A percentile compares a stretch with the other conserved stretches of the same genome.
Evolutionary conservation across 202 grass and related monocot genomes (phyloP).

Genomic region (Eragrostis tef): DNA sequence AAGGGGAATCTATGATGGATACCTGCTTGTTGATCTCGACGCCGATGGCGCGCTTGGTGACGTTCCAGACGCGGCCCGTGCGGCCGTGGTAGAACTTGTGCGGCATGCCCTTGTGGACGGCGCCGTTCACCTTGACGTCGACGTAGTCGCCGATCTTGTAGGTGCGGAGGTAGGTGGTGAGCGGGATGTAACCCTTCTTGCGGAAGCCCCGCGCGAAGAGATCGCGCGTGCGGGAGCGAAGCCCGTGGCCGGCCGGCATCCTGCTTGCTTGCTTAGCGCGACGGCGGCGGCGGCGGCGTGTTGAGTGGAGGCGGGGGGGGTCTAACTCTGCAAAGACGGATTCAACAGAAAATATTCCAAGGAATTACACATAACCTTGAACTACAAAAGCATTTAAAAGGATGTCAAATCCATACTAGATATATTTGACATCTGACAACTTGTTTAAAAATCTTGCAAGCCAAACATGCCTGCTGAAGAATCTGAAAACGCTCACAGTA

Average conservation of each 20-base stretch:
- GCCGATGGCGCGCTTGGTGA: constrained; percentile 93
- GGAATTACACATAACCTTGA: neutral
- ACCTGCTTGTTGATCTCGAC: constrained; percentile 98
- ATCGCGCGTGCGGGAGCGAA: constrained; percentile 78
- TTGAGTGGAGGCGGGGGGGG: neutral
- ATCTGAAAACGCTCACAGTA: neutral
- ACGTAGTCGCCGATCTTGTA: constrained; percentile 82
- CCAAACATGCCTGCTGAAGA: neutral
- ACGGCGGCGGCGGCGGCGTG: constrained; percentile 21
- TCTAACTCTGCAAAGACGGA: neutral
- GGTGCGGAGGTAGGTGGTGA: constrained; percentile 90
- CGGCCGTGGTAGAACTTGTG: constrained; percentile 97
- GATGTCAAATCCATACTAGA: no score
- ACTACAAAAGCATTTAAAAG: neutral
- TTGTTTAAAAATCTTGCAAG: neutral
- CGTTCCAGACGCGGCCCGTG: constrained; percentile 83
- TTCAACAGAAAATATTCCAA: neutral
- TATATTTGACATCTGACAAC: neutral
- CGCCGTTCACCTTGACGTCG: constrained; percentile 88
- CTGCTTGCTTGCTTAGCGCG: constrained; percentile 45
- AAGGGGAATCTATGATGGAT: neutral
- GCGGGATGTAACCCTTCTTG: constrained; percentile 91
- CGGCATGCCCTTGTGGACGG: constrained; percentile 90
- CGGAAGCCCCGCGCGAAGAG: constrained; percentile 71
- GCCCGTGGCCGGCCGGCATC: constrained; percentile 90